phyloP scores from a whole-genome alignment of 257 asterid species.

The Euphrasia confusa region DNA sequence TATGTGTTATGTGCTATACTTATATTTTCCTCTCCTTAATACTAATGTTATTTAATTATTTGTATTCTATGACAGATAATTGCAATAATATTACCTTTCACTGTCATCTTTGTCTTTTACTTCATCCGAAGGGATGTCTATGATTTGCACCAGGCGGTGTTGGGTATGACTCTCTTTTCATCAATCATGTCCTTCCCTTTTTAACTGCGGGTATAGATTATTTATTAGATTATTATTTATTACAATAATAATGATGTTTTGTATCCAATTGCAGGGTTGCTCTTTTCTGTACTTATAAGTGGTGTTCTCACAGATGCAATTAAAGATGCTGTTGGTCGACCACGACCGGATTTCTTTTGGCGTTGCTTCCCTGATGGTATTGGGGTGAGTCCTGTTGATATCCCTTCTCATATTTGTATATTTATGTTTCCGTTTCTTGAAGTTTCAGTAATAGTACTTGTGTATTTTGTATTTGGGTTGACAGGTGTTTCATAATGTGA shows the following conservation, averaged over 20 bases:
- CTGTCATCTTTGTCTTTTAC: conserved; percentile 57
- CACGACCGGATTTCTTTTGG: conserved; percentile 98
- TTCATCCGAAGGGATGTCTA: conserved; percentile 64
- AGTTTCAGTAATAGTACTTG: conserved; percentile 21
- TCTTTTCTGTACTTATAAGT: conserved; percentile 74
- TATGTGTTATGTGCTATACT: conserved; percentile 31
- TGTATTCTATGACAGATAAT: conserved; percentile 46
- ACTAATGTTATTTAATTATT: conserved; percentile 1
- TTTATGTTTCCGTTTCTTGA: background rate
- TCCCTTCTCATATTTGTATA: conserved; percentile 8
- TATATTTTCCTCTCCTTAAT: conserved; percentile 3
- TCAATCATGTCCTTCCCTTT: conserved; percentile 1
- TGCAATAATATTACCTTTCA: conserved; percentile 63
- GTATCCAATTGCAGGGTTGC: conserved; percentile 51
- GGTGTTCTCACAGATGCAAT: conserved; percentile 87
- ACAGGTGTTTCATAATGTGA: conserved; percentile 64
- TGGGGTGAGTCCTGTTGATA: conserved; percentile 47
- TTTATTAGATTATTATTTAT: conserved; percentile 5
- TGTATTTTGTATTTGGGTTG: conserved; percentile 28
- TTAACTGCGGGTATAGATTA: background rate
- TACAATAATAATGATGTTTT: conserved; percentile 19
- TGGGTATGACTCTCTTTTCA: conserved; percentile 52
- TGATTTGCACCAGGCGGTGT: conserved; percentile 77
- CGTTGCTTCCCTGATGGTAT: conserved; percentile 95
- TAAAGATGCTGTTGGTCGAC: conserved; percentile 97